Conservation (phyloP, 2,329 filamentous ascomycete genomes). For the Rasamsonia emersonii region DNA sequence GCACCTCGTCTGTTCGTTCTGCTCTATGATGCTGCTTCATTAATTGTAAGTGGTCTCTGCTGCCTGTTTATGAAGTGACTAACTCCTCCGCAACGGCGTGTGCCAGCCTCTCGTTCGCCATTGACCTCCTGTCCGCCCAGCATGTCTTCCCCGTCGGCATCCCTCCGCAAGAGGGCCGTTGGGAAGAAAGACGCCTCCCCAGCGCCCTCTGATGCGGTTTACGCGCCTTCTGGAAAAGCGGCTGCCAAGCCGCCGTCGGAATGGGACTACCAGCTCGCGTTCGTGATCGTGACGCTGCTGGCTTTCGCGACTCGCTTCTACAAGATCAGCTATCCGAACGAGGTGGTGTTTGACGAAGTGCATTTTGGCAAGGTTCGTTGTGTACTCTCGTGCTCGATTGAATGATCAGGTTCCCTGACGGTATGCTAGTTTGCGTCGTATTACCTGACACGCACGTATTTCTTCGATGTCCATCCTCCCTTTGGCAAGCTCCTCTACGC, state of each 20-base stretch:
- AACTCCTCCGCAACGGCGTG: no score
- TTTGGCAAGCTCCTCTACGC: conserved; percentile 98
- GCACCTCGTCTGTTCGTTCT: neutral
- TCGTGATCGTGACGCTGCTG: conserved; percentile 67
- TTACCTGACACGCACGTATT: conserved; percentile 95
- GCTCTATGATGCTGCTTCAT: neutral
- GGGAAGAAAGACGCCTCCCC: conserved; percentile 24
- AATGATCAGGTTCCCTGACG: neutral
- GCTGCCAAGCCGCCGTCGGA: conserved; percentile 43
- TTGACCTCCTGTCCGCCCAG: conserved; percentile 11
- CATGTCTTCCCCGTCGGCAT: conserved; percentile 22
- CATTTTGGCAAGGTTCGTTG: conserved; percentile 91
- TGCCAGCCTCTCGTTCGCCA: conserved; percentile 15
- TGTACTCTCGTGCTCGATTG: neutral
- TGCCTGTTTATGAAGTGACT: neutral
- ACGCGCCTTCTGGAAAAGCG: conserved; percentile 13
- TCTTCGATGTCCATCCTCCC: conserved; percentile 98
- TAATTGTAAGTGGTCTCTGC: neutral
- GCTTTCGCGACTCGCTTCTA: conserved; percentile 92
- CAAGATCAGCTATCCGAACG: conserved; percentile 88
- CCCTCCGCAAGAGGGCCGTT: conserved; percentile 34
- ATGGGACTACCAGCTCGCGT: conserved; percentile 74
- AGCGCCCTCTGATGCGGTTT: conserved; percentile 17
- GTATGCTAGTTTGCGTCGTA: conserved; percentile 45
- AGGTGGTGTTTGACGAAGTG: conserved; percentile 98